Conservation (phyloP, 176 grass and related monocot genomes). For the Triticum monococcum region DNA sequence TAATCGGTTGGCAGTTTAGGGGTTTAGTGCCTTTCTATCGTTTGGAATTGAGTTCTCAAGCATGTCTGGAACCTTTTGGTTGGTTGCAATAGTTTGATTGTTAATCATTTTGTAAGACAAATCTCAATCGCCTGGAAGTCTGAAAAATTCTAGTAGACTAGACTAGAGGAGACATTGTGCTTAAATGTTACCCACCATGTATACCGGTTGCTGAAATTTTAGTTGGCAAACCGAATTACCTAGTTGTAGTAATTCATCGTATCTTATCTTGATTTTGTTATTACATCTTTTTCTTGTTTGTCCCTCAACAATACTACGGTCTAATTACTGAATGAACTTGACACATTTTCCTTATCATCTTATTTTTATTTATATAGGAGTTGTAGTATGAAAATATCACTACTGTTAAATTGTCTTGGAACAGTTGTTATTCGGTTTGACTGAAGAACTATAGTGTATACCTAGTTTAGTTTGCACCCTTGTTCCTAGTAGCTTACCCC, state of each 20-base stretch:
- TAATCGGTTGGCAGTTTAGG: neutral
- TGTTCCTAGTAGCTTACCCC: neutral
- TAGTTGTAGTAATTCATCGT: neutral
- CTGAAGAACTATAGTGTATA: neutral
- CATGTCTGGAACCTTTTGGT: neutral
- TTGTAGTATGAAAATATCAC: neutral
- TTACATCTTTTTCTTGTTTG: neutral
- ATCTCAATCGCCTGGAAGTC: neutral
- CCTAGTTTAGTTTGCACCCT: neutral
- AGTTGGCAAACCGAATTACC: neutral
- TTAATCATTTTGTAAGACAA: neutral
- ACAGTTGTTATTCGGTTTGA: constrained; percentile 1
- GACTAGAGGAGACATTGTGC: neutral
- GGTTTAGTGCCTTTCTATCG: neutral
- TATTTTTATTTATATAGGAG: neutral
- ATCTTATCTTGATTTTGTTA: neutral
- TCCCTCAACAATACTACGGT: neutral
- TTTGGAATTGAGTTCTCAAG: neutral
- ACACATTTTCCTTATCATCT: neutral
- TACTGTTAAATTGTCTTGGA: neutral
- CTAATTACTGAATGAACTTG: neutral
- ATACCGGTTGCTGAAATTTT: neutral
- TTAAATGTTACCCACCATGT: neutral
- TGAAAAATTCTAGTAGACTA: neutral
- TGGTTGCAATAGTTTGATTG: neutral